phyloP scores from a whole-genome alignment of 345 rosid genomes.

The Ceriops tagal region DNA sequence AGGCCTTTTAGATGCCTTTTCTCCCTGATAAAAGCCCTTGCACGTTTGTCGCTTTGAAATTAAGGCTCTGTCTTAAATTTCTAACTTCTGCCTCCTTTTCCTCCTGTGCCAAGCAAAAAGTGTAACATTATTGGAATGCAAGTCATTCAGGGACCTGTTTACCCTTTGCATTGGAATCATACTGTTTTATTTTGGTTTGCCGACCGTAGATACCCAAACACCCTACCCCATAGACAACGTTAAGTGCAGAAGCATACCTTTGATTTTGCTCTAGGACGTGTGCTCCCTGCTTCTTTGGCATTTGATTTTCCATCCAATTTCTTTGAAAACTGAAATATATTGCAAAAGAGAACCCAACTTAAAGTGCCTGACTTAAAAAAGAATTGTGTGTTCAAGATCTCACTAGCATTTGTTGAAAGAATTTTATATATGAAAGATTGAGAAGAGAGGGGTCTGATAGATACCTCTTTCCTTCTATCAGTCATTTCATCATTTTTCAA shows the following conservation, averaged over 20 bases:
- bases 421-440: not conserved
- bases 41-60: slow-evolving; percentile 42
- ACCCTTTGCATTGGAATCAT: not conserved
- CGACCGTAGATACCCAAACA: not conserved
- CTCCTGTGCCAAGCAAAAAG: slow-evolving; percentile 36
- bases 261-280: slow-evolving; percentile 31
- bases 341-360: not conserved
- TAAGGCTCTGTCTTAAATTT: slow-evolving; percentile 38
- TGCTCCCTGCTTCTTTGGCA: slow-evolving; percentile 33
- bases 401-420: slow-evolving; percentile 1
- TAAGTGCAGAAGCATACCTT: slow-evolving; percentile 34
- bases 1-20: slow-evolving; percentile 28
- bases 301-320: slow-evolving; percentile 40
- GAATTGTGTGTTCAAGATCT: not conserved
- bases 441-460: not conserved
- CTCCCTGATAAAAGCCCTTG: slow-evolving; percentile 37
- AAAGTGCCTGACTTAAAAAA: slow-evolving; percentile 5
- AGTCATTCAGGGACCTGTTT: not conserved
- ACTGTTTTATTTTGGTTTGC: not conserved
- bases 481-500: slow-evolving; percentile 36
- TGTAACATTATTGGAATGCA: not conserved
- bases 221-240: not conserved
- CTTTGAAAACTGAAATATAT: slow-evolving; percentile 35
- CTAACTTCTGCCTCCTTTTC: slow-evolving; percentile 36
- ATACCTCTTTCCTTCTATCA: slow-evolving; percentile 48